Percentiles rank a stretch among this genome's conserved stretches.
These are phyloP conservation scores for Myrica gale DNA, from an alignment of 306 rosid genomes.

Conservation along the genomic window DNA sequence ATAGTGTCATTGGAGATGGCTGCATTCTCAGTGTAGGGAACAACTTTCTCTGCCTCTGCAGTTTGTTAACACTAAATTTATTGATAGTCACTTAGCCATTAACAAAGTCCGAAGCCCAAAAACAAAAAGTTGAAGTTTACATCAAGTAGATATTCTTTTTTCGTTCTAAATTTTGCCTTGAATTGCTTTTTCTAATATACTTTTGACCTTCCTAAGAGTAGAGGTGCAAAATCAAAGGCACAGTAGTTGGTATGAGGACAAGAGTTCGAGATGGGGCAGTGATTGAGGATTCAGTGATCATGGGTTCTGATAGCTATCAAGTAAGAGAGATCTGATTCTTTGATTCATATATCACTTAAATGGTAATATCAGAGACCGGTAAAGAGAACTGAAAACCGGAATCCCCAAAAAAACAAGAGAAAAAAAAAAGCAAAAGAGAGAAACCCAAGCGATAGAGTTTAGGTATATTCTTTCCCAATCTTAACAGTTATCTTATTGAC, in stretches of 20 bases:
- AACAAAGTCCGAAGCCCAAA: not conserved
- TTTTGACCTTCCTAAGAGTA: constrained; percentile 24
- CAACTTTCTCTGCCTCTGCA: not conserved
- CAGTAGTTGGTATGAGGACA: constrained; percentile 34
- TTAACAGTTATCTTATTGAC: not conserved
- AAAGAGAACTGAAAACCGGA: not conserved
- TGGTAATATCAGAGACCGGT: not conserved
- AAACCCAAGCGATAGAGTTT: not conserved
- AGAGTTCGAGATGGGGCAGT: constrained; percentile 35
- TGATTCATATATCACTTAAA: not conserved
- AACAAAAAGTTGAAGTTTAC: not conserved
- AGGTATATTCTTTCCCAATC: not conserved
- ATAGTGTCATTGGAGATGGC: constrained; percentile 44
- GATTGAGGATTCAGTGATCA: constrained; percentile 38
- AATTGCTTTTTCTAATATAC: not conserved
- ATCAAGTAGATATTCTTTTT: not conserved
- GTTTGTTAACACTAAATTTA: not conserved
- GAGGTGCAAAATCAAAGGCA: constrained; percentile 41
- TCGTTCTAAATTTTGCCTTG: not conserved
- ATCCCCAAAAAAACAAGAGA: too few relatives aligned
- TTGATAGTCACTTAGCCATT: not conserved
- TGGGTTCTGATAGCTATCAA: constrained; percentile 37
- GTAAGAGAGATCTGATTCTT: constrained; percentile 15
- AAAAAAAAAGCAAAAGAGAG: too few relatives aligned
- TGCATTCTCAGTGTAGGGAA: constrained; percentile 43